These are phyloP conservation scores for Talaromyces ruber DNA, from an alignment of 495 filamentous ascomycete species.

Conservation along the genomic window DNA sequence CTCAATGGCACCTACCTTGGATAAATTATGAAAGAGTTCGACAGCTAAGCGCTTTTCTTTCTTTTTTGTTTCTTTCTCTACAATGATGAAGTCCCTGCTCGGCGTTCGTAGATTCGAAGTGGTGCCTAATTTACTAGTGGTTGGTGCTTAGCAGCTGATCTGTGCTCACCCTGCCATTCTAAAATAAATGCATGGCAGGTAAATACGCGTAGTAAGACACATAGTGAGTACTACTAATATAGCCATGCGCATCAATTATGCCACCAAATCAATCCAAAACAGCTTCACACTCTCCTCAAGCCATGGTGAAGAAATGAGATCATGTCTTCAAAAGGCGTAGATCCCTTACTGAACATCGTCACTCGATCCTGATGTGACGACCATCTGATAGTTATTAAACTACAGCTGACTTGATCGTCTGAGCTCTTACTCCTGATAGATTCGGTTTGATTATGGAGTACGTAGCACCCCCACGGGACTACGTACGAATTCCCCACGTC, in stretches of 20 bases:
- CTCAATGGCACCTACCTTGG: not conserved
- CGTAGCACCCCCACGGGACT: not conserved
- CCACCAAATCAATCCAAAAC: not conserved
- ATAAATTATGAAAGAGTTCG: not conserved
- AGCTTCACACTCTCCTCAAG: not conserved
- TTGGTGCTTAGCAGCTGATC: not conserved
- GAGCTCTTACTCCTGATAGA: constrained; percentile 1
- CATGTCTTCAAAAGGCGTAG: not conserved
- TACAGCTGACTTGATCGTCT: not conserved
- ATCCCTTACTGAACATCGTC: not conserved
- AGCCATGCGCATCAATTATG: not conserved
- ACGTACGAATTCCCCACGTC: not conserved
- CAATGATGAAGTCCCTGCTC: not conserved
- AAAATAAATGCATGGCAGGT: not conserved
- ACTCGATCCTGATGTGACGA: not conserved
- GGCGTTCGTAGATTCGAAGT: not conserved
- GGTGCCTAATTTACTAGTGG: not conserved
- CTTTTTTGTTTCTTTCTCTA: too few species aligned
- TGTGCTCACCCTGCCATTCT: not conserved
- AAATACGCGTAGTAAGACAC: not conserved
- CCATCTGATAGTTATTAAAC: not conserved
- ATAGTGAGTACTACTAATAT: not conserved
- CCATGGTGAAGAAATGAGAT: not conserved
- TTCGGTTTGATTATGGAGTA: not conserved
- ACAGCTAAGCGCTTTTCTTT: not conserved